These are phyloP conservation scores for Selaginella tamariscina DNA, from an alignment of 75 land plant species.

Conservation along the genomic window DNA sequence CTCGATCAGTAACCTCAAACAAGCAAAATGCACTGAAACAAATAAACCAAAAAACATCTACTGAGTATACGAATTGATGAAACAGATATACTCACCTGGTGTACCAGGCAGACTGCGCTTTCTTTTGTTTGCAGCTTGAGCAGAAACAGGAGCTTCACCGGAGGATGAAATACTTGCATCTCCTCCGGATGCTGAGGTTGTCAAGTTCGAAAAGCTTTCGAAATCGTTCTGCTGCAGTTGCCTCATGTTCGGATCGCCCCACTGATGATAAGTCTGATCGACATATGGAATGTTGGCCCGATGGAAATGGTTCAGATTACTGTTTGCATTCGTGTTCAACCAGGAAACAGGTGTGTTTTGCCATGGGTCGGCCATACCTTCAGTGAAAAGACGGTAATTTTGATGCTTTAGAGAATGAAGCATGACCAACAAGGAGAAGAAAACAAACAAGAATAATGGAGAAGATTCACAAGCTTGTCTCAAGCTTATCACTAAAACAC, in stretches of 20 bases:
- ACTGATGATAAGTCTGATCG: too few relatives aligned
- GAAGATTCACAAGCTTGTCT: background rate
- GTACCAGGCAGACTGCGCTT: background rate
- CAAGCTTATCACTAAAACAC: too few relatives aligned
- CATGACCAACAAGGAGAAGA: background rate
- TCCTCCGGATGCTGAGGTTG: background rate
- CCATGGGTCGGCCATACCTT: background rate
- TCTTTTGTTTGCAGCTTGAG: background rate
- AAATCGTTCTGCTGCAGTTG: background rate
- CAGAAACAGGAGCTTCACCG: background rate
- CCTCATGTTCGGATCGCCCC: too few relatives aligned
- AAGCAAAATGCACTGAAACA: background rate
- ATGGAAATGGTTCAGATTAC: too few relatives aligned
- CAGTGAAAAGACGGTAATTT: background rate
- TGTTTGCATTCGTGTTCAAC: too few relatives aligned
- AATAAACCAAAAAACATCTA: background rate
- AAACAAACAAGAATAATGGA: background rate
- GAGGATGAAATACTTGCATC: background rate
- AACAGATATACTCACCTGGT: background rate
- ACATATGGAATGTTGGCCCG: too few relatives aligned
- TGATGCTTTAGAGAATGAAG: background rate
- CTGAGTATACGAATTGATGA: background rate
- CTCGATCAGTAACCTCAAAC: too few relatives aligned
- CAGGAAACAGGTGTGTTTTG: too few relatives aligned
- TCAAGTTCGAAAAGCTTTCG: background rate